Conservation (phyloP, 1,284 basidiomycete species). For the Malassezia restricta region DNA sequence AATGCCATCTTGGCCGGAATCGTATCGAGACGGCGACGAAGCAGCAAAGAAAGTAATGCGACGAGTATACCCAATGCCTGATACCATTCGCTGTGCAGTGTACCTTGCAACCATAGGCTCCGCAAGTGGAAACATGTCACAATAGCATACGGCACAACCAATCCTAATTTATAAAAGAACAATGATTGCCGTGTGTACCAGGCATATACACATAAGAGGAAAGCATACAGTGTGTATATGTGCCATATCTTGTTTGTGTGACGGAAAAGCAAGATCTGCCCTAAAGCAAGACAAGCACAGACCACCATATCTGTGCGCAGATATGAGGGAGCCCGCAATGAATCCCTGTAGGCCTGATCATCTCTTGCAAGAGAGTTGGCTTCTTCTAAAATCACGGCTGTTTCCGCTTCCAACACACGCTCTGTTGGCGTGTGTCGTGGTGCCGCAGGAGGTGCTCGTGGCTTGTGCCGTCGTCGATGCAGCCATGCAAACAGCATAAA, state of each 20-base stretch:
- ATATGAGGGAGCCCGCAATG: background rate
- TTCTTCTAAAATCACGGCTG: background rate
- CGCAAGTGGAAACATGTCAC: conserved; percentile 18
- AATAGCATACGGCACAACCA: conserved; percentile 14
- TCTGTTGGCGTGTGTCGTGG: background rate
- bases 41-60: conserved; percentile 3
- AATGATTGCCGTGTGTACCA: conserved; percentile 24
- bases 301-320: background rate
- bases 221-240: background rate
- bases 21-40: background rate
- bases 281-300: background rate
- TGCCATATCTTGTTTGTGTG: background rate
- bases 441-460: no score
- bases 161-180: conserved; percentile 31
- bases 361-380: background rate
- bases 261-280: background rate
- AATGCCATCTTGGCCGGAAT: background rate
- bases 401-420: background rate
- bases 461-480: no score
- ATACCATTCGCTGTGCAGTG: no score
- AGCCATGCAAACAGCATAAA: no score
- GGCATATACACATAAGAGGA: conserved; percentile 20
- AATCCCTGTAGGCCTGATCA: background rate
- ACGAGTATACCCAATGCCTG: conserved; percentile 4
- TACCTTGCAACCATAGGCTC: background rate